A percentile compares a stretch with the other conserved stretches of the same genome.
Evolutionary conservation across 352 stramenopile genomes (phyloP).

Genomic region (Globisporangium ultimum): DNA sequence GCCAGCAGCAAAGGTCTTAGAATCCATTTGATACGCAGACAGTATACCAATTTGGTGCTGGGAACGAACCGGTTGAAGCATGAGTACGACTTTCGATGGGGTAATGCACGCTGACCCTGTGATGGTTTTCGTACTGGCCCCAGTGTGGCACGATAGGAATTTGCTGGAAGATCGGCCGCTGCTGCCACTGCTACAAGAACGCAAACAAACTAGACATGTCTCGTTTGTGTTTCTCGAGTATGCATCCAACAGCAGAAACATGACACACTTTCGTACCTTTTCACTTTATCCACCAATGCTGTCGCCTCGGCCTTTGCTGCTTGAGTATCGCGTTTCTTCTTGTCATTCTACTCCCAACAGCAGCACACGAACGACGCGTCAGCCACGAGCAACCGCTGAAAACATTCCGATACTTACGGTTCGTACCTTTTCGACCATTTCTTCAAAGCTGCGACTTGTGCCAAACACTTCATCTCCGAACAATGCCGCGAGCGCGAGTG

Average conservation of each 20-base stretch:
- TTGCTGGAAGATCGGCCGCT: background rate
- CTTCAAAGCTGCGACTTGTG: slow-evolving; percentile 56
- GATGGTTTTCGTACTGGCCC: background rate
- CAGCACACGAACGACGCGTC: slow-evolving; percentile 11
- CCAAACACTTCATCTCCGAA: slow-evolving; percentile 67
- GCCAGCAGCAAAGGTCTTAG: background rate
- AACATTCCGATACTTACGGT: background rate
- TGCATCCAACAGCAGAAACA: background rate
- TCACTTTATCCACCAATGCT: slow-evolving; percentile 9
- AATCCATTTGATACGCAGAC: background rate
- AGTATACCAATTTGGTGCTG: background rate
- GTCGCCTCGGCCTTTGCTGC: slow-evolving; percentile 22
- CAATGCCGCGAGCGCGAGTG: slow-evolving; percentile 63
- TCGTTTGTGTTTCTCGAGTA: background rate
- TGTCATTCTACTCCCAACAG: slow-evolving; percentile 28
- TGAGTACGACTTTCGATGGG: slow-evolving; percentile 13
- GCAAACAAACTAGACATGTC: background rate
- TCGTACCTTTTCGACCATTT: slow-evolving; percentile 79
- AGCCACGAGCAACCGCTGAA: slow-evolving; percentile 2
- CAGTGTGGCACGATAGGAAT: background rate
- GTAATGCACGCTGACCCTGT: background rate
- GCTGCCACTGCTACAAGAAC: background rate
- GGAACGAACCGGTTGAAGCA: slow-evolving; percentile 14
- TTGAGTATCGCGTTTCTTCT: slow-evolving; percentile 31
- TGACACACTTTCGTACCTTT: background rate